These are phyloP conservation scores for Phylloporus sp. DNA, from an alignment of 768 basidiomycete species.

Conservation along the genomic window DNA sequence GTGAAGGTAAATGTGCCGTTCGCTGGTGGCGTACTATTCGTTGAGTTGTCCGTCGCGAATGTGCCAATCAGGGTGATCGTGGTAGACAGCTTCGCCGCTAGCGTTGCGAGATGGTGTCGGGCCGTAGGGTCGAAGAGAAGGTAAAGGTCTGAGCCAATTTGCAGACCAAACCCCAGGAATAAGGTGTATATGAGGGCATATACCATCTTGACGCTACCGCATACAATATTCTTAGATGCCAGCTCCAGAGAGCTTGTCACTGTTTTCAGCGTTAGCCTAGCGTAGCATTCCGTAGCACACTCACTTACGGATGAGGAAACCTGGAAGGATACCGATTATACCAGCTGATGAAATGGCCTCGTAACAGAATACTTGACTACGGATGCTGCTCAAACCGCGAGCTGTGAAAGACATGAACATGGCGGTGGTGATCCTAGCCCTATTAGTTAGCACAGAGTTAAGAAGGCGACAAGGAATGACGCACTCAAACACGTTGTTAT, in stretches of 20 bases:
- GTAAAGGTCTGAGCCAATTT: constrained; percentile 80
- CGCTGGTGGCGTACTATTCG: constrained; percentile 42
- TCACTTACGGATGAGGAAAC: constrained; percentile 71
- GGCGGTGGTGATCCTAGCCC: constrained; percentile 69
- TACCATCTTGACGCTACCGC: constrained; percentile 83
- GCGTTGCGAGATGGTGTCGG: constrained; percentile 47
- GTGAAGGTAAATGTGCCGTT: constrained; percentile 66
- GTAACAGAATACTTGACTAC: constrained; percentile 80
- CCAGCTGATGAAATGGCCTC: constrained; percentile 85
- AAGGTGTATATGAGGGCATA: constrained; percentile 86
- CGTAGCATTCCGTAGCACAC: not conserved
- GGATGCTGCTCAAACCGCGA: constrained; percentile 78
- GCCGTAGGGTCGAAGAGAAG: constrained; percentile 62
- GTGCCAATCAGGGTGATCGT: constrained; percentile 57
- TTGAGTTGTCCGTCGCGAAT: constrained; percentile 57
- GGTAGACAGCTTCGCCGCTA: constrained; percentile 49
- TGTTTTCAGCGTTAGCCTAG: constrained; percentile 23
- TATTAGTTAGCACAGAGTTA: constrained; percentile 7
- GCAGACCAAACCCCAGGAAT: constrained; percentile 80
- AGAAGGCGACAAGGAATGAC: not conserved
- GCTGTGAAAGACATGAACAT: constrained; percentile 79
- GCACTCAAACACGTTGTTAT: constrained; percentile 91
- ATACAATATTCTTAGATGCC: constrained; percentile 82
- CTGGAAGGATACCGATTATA: constrained; percentile 88
- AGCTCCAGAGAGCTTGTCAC: constrained; percentile 82